Percentiles rank a stretch among this genome's conserved stretches.
phyloP scores from a whole-genome alignment of 768 basidiomycete species.

The Crassisporium funariophilum region DNA sequence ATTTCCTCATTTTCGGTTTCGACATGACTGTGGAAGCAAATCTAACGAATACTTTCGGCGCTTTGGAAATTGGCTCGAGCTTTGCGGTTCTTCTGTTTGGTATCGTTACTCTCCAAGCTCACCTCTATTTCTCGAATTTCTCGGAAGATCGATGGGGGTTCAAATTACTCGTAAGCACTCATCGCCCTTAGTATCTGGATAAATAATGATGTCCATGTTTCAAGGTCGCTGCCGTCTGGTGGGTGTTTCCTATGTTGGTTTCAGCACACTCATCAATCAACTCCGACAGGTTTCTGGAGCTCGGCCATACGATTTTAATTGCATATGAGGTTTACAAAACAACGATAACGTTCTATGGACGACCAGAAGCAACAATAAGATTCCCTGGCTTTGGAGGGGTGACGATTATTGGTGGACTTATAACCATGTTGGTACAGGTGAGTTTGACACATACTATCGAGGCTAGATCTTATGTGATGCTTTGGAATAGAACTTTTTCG shows the following conservation, averaged over 20 bases:
- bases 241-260: no score
- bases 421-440: slow-evolving; percentile 16
- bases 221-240: no score
- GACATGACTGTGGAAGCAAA: no score
- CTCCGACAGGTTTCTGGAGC: slow-evolving; percentile 18
- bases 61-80: slow-evolving; percentile 22
- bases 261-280: background rate
- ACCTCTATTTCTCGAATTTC: slow-evolving; percentile 23
- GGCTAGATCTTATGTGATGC: background rate
- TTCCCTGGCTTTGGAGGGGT: slow-evolving; percentile 12
- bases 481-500: slow-evolving; percentile 8
- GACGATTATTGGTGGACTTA: slow-evolving; percentile 11
- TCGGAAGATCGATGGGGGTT: slow-evolving; percentile 19
- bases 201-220: background rate
- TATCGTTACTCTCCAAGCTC: slow-evolving; percentile 25
- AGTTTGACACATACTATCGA: background rate
- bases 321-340: slow-evolving; percentile 20
- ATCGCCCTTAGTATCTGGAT: background rate
- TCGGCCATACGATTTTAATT: slow-evolving; percentile 22
- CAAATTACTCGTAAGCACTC: slow-evolving; percentile 21
- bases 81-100: slow-evolving; percentile 28
- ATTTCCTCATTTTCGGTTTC: no score
- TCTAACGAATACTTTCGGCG: slow-evolving; percentile 25
- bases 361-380: background rate
- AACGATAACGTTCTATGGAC: slow-evolving; percentile 17